Evolutionary conservation across 805 yeast species (phyloP), one percentile per base, ranked within the genome.

Genomic region (Kuraishia capsulata): DNA sequence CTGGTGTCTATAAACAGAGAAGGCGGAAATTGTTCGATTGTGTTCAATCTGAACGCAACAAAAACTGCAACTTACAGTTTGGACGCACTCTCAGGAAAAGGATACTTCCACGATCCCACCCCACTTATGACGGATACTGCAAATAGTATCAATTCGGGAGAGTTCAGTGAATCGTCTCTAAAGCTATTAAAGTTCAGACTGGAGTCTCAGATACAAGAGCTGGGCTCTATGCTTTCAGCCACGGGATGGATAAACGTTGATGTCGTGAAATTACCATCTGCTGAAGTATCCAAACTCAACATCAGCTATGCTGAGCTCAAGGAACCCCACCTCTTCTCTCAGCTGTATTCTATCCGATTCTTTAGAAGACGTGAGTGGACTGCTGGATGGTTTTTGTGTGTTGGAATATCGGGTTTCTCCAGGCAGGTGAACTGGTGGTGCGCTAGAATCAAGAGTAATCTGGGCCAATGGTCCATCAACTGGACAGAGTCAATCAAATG

Each of bases 211-310:
- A 62, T 64, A 40, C 61, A 65, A 33, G 81, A 78, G 41, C 61
- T 79, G 21, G 59, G 72, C 10, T 68, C 74, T 6, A 66, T 78
- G 43, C 68, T 85, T 39, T 62, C 66, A 28, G 80, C 85, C 0
- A 71, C 79, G 0, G 84, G 80, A 21, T 84, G 92, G 92, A 67
- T 74, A 4, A 61, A 65, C n/a, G 73, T 73, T 45, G 74, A 71
- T 30, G 67, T 73, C 30, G 65, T 82, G 35, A 64, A 59, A 24
- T 49, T 83, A 21, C 59, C 66, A 2, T 64, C 66, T 3, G 64
- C 62, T 18, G 88, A 79, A 50, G 51, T 67, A 17, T 4, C 40
- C 8, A 67, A 67, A 39, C 48, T 75, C 26, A 56, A 61, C 40
- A 58, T 64, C 23, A 54, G 57, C 42, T 46, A 58, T 24, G 48